These are phyloP conservation scores for Globisporangium carolinianum DNA, from an alignment of 352 stramenopile species.

Conservation along the genomic window DNA sequence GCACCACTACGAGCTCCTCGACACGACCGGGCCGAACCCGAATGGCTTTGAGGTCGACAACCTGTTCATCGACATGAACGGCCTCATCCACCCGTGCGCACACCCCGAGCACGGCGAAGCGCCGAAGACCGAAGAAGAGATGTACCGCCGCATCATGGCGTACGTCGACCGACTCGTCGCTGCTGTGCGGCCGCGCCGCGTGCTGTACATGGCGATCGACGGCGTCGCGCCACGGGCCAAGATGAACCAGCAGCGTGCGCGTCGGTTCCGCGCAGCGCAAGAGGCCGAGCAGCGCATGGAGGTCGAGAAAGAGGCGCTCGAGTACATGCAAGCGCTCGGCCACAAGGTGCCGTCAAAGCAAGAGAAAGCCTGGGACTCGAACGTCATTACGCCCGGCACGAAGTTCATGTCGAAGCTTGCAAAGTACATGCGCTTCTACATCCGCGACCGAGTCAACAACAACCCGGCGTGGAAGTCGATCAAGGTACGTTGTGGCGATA, in stretches of 20 bases:
- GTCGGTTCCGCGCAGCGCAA: constrained; percentile 95
- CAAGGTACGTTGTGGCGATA: constrained; percentile 38
- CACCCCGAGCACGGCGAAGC: constrained; percentile 92
- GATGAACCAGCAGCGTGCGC: constrained; percentile 99
- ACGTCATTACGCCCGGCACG: constrained; percentile 99
- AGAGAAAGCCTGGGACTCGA: constrained; percentile 94
- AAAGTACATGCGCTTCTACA: constrained; percentile 89
- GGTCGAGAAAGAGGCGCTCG: constrained; percentile 89
- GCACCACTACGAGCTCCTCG: constrained; percentile 72
- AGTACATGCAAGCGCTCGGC: constrained; percentile 89
- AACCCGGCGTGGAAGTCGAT: constrained; percentile 93
- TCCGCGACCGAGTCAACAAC: constrained; percentile 92
- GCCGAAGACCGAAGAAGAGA: constrained; percentile 95
- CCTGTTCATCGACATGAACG: constrained; percentile 99
- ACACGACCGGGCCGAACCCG: constrained; percentile 85
- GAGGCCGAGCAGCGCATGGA: constrained; percentile 92
- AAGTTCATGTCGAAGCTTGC: constrained; percentile 96
- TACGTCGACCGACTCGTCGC: constrained; percentile 97
- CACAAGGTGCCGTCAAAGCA: constrained; percentile 78
- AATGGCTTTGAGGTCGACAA: constrained; percentile 97
- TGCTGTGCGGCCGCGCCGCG: constrained; percentile 89
- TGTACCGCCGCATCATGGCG: constrained; percentile 94
- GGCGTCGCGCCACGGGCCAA: constrained; percentile 98
- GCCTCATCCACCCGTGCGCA: constrained; percentile 98
- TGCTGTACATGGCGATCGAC: constrained; percentile 99